Percentiles rank a stretch among this genome's conserved stretches.
These are phyloP conservation scores for Fabrea salina DNA, from an alignment of 169 alveolate species.

Conservation along the genomic window DNA sequence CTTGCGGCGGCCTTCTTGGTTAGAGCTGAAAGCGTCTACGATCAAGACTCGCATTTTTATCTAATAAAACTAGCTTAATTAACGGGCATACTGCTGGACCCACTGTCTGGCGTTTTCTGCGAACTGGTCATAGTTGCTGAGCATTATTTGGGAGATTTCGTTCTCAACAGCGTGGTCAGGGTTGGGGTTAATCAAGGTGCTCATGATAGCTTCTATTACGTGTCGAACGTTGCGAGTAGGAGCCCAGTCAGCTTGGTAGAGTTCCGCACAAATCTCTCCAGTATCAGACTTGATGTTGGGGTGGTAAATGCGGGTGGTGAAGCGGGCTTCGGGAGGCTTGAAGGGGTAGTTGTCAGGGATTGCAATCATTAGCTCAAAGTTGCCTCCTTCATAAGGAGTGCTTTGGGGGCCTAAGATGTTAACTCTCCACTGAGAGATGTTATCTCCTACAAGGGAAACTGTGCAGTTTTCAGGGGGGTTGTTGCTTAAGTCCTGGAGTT, in stretches of 20 bases:
- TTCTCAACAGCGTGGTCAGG: conserved; percentile 36
- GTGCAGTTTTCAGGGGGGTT: conserved; percentile 22
- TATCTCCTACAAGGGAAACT: not conserved
- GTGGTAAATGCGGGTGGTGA: conserved; percentile 42
- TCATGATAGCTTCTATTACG: conserved; percentile 32
- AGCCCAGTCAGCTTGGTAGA: conserved; percentile 33
- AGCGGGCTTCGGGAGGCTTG: conserved; percentile 39
- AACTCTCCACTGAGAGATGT: conserved; percentile 25
- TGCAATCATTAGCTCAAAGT: conserved; percentile 18
- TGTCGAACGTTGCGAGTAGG: conserved; percentile 36
- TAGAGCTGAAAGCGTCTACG: conserved; percentile 53
- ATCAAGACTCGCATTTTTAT: conserved; percentile 62
- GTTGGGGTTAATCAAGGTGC: conserved; percentile 29
- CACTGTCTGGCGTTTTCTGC: conserved; percentile 37
- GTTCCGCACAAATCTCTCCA: conserved; percentile 41
- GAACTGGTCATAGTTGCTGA: conserved; percentile 21
- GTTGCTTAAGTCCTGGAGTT: not conserved
- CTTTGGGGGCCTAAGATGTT: conserved; percentile 33
- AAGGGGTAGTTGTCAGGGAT: conserved; percentile 52
- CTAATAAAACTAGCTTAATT: not conserved
- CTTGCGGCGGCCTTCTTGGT: conserved; percentile 34
- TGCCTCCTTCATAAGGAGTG: conserved; percentile 49
- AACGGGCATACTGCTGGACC: conserved; percentile 37
- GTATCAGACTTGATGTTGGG: conserved; percentile 42
- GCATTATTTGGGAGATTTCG: conserved; percentile 30